These are phyloP conservation scores for Colletotrichum godetiae DNA, from an alignment of 2,329 filamentous ascomycete genomes.

Conservation along the genomic window DNA sequence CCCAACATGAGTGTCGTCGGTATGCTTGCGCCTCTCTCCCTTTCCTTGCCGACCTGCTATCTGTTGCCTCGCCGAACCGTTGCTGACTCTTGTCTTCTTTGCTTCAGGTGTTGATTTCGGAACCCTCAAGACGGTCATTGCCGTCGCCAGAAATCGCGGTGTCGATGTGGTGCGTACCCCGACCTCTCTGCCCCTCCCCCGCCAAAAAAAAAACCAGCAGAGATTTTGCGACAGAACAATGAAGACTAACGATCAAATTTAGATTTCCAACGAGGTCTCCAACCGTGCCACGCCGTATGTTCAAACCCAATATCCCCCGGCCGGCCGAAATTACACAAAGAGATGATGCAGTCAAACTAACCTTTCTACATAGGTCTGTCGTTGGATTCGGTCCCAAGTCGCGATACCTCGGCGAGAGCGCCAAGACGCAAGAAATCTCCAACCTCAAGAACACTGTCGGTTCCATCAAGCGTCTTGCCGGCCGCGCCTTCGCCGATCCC, in stretches of 20 bases:
- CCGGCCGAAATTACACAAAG: conserved; percentile 13
- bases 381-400: conserved; percentile 95
- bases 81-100: conserved; percentile 33
- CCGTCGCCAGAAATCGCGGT: conserved; percentile 97
- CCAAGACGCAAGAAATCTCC: conserved; percentile 98
- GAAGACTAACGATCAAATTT: conserved; percentile 38
- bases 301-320: conserved; percentile 3
- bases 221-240: conserved; percentile 10
- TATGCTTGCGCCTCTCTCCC: conserved; percentile 45
- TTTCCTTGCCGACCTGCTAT: not conserved
- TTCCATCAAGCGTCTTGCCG: conserved; percentile 91
- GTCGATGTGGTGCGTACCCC: conserved; percentile 91
- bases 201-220: not conserved
- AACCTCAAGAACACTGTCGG: conserved; percentile 99
- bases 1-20: conserved; percentile 67
- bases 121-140: conserved; percentile 96
- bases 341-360: conserved; percentile 35
- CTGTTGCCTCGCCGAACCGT: not conserved
- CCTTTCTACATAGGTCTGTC: conserved; percentile 73
- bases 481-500: conserved; percentile 87
- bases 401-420: conserved; percentile 93
- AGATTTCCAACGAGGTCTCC: conserved; percentile 99
- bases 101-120: conserved; percentile 87
- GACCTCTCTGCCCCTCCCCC: conserved; percentile 34
- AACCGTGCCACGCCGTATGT: conserved; percentile 98